These are phyloP conservation scores for Colletotrichum lindemuthianum DNA, from an alignment of 2,329 filamentous ascomycete genomes.

Conservation along the genomic window DNA sequence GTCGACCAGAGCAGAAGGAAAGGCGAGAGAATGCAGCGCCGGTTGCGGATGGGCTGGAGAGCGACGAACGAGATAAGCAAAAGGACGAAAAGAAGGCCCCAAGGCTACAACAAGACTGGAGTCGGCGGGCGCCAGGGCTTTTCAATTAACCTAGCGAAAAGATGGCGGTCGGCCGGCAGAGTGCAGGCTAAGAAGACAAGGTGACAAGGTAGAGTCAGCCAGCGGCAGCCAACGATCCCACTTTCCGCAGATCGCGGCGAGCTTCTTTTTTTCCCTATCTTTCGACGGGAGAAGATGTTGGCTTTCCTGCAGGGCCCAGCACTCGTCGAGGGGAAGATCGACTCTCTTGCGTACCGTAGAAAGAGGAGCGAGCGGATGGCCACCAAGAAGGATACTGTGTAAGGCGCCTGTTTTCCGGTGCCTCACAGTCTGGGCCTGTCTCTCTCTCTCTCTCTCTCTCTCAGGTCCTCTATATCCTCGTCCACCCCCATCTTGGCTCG, in stretches of 20 bases:
- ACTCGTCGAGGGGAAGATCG: no score
- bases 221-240: slow-evolving; percentile 23
- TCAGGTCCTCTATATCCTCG: background rate
- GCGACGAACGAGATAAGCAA: slow-evolving; percentile 31
- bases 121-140: slow-evolving; percentile 33
- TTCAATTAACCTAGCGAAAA: slow-evolving; percentile 28
- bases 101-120: slow-evolving; percentile 32
- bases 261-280: background rate
- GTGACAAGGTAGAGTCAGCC: slow-evolving; percentile 25
- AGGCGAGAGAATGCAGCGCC: slow-evolving; percentile 27
- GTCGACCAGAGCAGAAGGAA: slow-evolving; percentile 23
- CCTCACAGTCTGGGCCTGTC: background rate
- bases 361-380: no score
- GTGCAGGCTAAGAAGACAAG: slow-evolving; percentile 28
- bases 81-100: slow-evolving; percentile 29
- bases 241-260: slow-evolving; percentile 24
- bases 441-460: slow-evolving; percentile 1
- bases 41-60: slow-evolving; percentile 34
- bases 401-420: no score
- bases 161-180: slow-evolving; percentile 32
- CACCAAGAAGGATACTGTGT: background rate
- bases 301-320: background rate
- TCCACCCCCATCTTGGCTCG: background rate
- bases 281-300: background rate
- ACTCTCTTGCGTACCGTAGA: no score